Base-by-base conservation (phyloP, 2,329 filamentous ascomycete genomes). In the Epicoccum sorghinum region DNA sequence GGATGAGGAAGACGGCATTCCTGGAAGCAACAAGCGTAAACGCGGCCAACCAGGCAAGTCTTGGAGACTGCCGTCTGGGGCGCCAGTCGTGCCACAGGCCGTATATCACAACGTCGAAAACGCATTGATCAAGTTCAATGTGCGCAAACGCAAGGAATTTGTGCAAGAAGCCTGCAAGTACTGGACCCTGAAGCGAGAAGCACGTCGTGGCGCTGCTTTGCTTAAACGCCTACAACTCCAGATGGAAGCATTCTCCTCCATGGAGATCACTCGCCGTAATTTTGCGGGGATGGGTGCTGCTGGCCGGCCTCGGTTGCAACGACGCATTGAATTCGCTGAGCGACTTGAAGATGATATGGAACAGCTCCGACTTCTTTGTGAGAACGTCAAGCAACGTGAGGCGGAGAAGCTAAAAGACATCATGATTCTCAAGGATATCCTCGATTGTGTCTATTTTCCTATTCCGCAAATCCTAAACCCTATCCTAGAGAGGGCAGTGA, bases 111-210 rank as follows among this genome's bases (percentile, higher is more conserved):
- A 89, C 25, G 91, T 99, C 22, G 90, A 96, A 64, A 85, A 86
- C 39, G 90, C 93, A 0, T 82, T 99, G 30, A 85, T 88, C 58
- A 87, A 91, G 42, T 98, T 98, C 72, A 85, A 86, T n/a, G 82
- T 90, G 32, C 86, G 89, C 27, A 96, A 95, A 71, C 86, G 92
- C 47, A 96, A 96, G 70, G 93, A 97, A 57, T 99, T 91, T 72
- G 88, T 96, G 2, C 89, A 91, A 52, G 93, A 97, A 74, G 90
- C 90, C 2, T 98, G 93, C 78, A 92, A 91, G 65, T 99, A 98
- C 76, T 99, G 95, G 95, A 98, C 95, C 0, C 77, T 99, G 59
- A 99, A 99, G 78, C 86, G 95, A 51, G 95, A 99, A 74, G 90
- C 93, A 58, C 87, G 95, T 30, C 85, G 95, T 54, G 95, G 95